Conservation (phyloP, 1,284 basidiomycete species). For the Fistulinella cinereoalba region DNA sequence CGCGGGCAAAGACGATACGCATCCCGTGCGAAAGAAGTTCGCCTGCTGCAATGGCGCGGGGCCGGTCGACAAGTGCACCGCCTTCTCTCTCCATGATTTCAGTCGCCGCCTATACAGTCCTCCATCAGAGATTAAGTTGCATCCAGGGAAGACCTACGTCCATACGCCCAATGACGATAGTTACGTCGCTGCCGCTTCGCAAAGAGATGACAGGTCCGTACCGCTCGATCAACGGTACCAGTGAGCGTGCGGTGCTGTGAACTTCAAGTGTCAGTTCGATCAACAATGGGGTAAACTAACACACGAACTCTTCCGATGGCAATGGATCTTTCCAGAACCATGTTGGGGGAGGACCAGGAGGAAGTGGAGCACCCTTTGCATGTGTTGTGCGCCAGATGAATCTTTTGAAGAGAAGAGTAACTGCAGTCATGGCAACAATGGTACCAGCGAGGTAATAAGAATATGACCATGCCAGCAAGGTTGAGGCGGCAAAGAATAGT, state of each 20-base stretch:
- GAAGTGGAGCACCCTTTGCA: conserved; percentile 3
- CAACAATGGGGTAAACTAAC: not conserved
- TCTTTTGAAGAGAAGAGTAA: conserved; percentile 4
- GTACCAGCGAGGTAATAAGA: not conserved
- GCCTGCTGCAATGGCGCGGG: conserved; percentile 22
- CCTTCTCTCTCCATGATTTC: conserved; percentile 37
- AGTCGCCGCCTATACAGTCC: conserved; percentile 9
- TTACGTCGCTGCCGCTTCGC: conserved; percentile 20
- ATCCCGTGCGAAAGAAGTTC: conserved; percentile 26
- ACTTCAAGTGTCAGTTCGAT: not conserved
- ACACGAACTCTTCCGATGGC: conserved; percentile 7
- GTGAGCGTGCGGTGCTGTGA: not conserved
- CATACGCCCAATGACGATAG: conserved; percentile 28
- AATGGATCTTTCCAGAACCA: conserved; percentile 12
- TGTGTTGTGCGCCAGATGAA: not conserved
- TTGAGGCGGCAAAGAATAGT: too few relatives aligned
- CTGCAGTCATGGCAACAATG: not conserved
- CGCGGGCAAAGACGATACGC: conserved; percentile 16
- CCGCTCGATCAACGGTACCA: conserved; percentile 20
- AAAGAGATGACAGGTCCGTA: too few relatives aligned
- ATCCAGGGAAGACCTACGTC: conserved; percentile 21
- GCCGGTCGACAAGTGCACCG: conserved; percentile 28
- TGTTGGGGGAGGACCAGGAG: conserved; percentile 9
- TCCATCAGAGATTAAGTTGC: not conserved
- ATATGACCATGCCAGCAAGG: too few relatives aligned